Evolutionary conservation across 2,329 filamentous ascomycete species (phyloP), one percentile per base, ranked within the genome.

Genomic region (Didymella pinodella): DNA sequence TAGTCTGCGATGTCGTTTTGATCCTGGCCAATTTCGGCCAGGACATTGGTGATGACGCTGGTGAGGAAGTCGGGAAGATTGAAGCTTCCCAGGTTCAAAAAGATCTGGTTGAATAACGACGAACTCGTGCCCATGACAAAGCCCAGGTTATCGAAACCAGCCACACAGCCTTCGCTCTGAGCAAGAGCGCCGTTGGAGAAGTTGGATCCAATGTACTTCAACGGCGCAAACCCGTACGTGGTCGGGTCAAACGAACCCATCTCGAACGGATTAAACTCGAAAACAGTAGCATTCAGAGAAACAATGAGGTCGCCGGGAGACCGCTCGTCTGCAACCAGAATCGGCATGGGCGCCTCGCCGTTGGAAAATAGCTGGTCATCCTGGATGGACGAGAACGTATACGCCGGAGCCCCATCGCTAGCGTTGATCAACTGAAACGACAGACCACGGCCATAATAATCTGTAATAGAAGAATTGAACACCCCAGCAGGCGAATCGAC

Each of bases 81-180:
- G 26, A 79, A 76, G 22, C 77, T 75, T 10, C 91, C 84, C 54
- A 94, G 80, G 11, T 86, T 78, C 3, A 93, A 81, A 18, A 96
- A 78, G 68, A 91, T 85, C 68, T 88, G 82, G 79, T 96, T 97
- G 83, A 97, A 97, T 2, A 97, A 83, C 0, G 90, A 90, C 1
- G 89, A 92, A 22, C 89, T 92, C 0, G 93, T 96, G 49, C 93
- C 93, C 86, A 96, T 92, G 26, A 96, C 81, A 71, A 86, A 97
- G 7, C 91, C 91, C 25, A 85, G 85, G 67, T 93, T 93, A 77
- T 97, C 93, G 63, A 93, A 93, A 0, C 93, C 93, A 7, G 84
- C 82, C 16, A 96, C 84, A 71, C 93, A 97, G 28, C 78, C 74
- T 43, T 85, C 83, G 54, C 82, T 75, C 11, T 80, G 72, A 0